Evolutionary conservation across 2,329 filamentous ascomycete species (phyloP), one percentile per base, ranked within the genome.

Genomic region (Claviceps monticola): DNA sequence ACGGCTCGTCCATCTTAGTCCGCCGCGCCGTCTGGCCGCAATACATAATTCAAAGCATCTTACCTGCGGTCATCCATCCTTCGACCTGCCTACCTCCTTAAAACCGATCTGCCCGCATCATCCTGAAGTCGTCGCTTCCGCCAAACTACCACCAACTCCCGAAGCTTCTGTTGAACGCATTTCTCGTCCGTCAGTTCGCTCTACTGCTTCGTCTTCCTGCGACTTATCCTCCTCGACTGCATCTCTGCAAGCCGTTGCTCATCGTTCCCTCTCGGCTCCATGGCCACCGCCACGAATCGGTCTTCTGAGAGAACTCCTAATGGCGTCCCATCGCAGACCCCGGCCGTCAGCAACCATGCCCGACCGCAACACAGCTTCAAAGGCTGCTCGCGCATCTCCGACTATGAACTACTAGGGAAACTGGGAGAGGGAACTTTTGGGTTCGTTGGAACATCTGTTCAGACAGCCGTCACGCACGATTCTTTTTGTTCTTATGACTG

Each of bases 381-480:
- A 50, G 93, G 93, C 56, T 96, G 91, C 73, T 93, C 89, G 48
- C 81, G 79, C 61, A 89, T 94, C 58, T 72, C 74, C 59, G 84
- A 89, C 58, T 94, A 93, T 66, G 86, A 90, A 59, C 72, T 93
- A 39, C 71, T 86, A 58, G 82, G 82, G 50, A 94, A 94, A 70
- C 79, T 98, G 52, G 91, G 91, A 59, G 91, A 97, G 67, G 91
- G 91, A 55, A 97, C 91, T 21, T 97, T 97, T 70, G 91, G 91
- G 83, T 86, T 70, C 60, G 80, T 63, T 17, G 39, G n/a, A 46
- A 42, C 37, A 9, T 16, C 37, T 4, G 2, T 19, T 44, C 23
- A 38, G n/a, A 29, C 23, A 29, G 19, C 16, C 5, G 14, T 13
- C 14, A 14, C 21, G 21, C 21, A 29, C 43, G 21, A 26, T 9